These are phyloP conservation scores for Aspergillus olivimuriae DNA, from an alignment of 495 filamentous ascomycete species.

Conservation along the genomic window DNA sequence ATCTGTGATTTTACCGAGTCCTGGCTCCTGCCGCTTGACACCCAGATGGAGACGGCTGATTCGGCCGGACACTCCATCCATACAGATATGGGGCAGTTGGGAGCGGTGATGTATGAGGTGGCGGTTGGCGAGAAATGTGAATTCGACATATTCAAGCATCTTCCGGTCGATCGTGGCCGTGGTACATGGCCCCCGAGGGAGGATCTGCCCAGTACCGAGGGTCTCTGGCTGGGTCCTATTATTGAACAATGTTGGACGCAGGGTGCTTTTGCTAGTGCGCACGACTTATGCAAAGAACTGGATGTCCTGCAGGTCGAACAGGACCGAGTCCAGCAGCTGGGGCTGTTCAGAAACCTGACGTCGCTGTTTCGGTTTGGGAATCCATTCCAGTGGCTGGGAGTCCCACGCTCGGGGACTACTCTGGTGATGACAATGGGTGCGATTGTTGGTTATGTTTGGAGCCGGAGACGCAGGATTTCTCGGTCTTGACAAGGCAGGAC, in stretches of 20 bases:
- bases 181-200: slow-evolving; percentile 7
- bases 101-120: slow-evolving; percentile 16
- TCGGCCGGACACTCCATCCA: slow-evolving; percentile 9
- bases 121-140: slow-evolving; percentile 9
- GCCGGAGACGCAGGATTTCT: too few relatives aligned
- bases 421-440: not conserved
- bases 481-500: too few relatives aligned
- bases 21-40: not conserved
- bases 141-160: slow-evolving; percentile 7
- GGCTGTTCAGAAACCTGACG: slow-evolving; percentile 8
- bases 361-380: slow-evolving; percentile 12
- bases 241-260: slow-evolving; percentile 11
- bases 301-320: slow-evolving; percentile 15
- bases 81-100: slow-evolving; percentile 16
- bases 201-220: slow-evolving; percentile 9
- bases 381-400: slow-evolving; percentile 2
- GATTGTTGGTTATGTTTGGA: not conserved
- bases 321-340: slow-evolving; percentile 13
- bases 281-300: slow-evolving; percentile 5
- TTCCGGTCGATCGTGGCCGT: slow-evolving; percentile 1
- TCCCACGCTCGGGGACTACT: not conserved
- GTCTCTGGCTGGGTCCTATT: slow-evolving; percentile 6
- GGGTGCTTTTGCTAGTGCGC: slow-evolving; percentile 2
- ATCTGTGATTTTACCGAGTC: not conserved
- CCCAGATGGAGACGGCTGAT: not conserved